Conservation (phyloP, 2,329 filamentous ascomycete genomes). For the Talaromyces marneffei region DNA sequence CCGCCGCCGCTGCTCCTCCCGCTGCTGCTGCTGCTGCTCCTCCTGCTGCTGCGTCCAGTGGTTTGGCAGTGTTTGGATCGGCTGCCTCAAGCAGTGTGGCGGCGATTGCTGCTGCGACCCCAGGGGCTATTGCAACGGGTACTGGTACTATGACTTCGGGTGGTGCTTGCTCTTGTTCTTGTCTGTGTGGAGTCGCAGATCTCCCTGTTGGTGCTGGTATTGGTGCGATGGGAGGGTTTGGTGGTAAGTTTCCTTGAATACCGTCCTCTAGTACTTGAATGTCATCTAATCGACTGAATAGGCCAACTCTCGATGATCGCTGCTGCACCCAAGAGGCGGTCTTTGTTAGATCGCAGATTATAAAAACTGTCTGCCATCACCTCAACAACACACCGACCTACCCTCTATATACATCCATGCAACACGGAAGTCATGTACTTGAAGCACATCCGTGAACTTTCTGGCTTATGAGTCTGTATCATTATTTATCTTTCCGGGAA, state of each 20-base stretch:
- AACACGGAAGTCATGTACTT: neutral
- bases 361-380: neutral
- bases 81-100: neutral
- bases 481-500: neutral
- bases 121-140: slow-evolving; percentile 12
- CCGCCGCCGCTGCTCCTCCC: neutral
- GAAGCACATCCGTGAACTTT: neutral
- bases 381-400: neutral
- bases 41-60: slow-evolving; percentile 16
- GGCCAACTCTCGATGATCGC: neutral
- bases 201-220: slow-evolving; percentile 20
- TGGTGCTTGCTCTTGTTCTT: slow-evolving; percentile 20
- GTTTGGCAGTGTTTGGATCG: slow-evolving; percentile 17
- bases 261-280: too few species aligned
- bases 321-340: neutral
- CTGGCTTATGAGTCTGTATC: neutral
- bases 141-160: slow-evolving; percentile 16
- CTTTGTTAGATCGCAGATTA: neutral
- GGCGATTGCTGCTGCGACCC: neutral
- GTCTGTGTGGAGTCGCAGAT: slow-evolving; percentile 19
- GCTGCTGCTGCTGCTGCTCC: slow-evolving; percentile 15
- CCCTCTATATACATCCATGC: neutral
- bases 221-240: slow-evolving; percentile 17
- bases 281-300: neutral
- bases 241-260: slow-evolving; percentile 17